Base-by-base conservation (phyloP, 768 basidiomycete species). In the Rhizopogon salebrosus region DNA sequence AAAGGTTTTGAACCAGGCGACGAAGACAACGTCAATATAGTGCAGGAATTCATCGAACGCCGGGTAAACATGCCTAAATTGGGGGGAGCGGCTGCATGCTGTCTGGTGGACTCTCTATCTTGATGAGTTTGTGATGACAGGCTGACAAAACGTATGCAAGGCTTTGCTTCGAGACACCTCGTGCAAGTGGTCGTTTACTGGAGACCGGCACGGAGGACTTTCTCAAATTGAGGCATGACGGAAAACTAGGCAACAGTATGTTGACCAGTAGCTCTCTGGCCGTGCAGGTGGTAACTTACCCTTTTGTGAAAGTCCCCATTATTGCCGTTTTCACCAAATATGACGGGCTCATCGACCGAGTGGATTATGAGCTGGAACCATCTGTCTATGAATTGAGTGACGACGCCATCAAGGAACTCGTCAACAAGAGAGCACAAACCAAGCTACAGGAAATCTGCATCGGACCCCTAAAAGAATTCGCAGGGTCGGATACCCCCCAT, bases 1-100 rank as follows among this genome's bases (percentile, higher is more conserved):
- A 11, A 29, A 46, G 57, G 57, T 22, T 58, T 57, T 16, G 57
- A 59, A 51, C 37, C n/a, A n/a, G n/a, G n/a, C n/a, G n/a, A n/a
- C n/a, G n/a, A 42, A 29, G 40, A 34, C 14, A 57, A 31, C n/a
- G 20, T 35, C 23, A n/a, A 39, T 7, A 41, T 31, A 14, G 41
- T 59, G 4, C 37, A 45, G 16, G n/a, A 41, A 8, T 59, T 57
- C 41, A 59, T 59, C 38, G n/a, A 58, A 6, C 7, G 10, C 8
- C 29, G 56, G 24, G 49, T 39, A 29, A 16, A 31, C 16, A 22
- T 18, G 29, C 49, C 23, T 14, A 13, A 34, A 11, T n/a, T n/a
- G n/a, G n/a, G n/a, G n/a, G n/a, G n/a, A n/a, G n/a, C n/a, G n/a
- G n/a, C n/a, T n/a, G n/a, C n/a, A n/a, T 41, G 57, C 57, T 24